phyloP scores from a whole-genome alignment of 768 basidiomycete species.

The Suillus brevipes region DNA sequence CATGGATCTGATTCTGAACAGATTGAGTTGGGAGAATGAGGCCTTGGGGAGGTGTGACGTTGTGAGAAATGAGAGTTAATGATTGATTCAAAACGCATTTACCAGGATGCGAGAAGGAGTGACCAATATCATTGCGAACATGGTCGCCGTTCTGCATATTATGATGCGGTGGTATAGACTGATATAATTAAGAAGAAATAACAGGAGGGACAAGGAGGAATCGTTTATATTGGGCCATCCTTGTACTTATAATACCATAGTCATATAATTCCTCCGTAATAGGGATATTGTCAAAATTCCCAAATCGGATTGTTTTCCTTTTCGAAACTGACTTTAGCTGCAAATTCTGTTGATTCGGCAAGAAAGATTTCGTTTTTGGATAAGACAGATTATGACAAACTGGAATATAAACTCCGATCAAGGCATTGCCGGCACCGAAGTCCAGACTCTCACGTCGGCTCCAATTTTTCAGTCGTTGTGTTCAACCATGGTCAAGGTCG shows the following conservation, averaged over 20 bases:
- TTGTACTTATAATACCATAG: constrained; percentile 15
- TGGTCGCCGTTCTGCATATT: constrained; percentile 34
- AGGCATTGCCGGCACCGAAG: constrained; percentile 29
- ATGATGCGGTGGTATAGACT: constrained; percentile 22
- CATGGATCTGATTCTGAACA: constrained; percentile 81
- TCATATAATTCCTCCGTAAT: constrained; percentile 2
- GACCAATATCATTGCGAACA: constrained; percentile 13
- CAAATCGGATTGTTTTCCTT: background rate
- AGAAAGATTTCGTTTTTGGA: background rate
- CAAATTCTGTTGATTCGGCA: background rate
- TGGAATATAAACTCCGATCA: constrained; percentile 3
- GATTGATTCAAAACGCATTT: background rate
- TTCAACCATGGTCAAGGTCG: constrained; percentile 84
- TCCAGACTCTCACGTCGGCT: constrained; percentile 23
- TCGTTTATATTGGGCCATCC: constrained; percentile 1
- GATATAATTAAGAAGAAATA: constrained; percentile 29
- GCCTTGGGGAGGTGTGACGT: constrained; percentile 38
- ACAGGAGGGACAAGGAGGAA: constrained; percentile 15
- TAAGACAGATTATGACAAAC: constrained; percentile 2
- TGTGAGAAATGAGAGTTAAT: background rate
- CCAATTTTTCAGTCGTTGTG: constrained; percentile 6
- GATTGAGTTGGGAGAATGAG: constrained; percentile 63
- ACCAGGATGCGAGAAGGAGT: constrained; percentile 37
- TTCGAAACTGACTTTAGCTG: background rate
- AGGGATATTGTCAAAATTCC: constrained; percentile 1